Evolutionary conservation across 768 basidiomycete genomes (phyloP).

Genomic region (Terana coerulea): DNA sequence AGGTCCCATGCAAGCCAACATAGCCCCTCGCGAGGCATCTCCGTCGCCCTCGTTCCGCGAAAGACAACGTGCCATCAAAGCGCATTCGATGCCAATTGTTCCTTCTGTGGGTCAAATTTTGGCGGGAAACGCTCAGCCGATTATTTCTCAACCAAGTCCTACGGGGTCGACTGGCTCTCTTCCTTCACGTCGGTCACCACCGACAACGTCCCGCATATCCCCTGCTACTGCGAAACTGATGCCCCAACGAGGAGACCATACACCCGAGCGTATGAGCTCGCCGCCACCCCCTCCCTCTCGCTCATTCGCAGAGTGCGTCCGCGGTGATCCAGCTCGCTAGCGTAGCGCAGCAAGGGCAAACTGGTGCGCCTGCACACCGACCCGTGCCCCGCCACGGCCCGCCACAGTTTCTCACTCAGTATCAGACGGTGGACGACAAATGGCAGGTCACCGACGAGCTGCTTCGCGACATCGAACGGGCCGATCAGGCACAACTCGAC

Average conservation of each 20-base stretch:
- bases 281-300: conserved; percentile 37
- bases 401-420: conserved; percentile 54
- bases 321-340: conserved; percentile 22
- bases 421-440: conserved; percentile 48
- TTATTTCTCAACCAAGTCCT: conserved; percentile 36
- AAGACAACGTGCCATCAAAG: conserved; percentile 51
- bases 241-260: conserved; percentile 18
- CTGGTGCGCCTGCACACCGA: conserved; percentile 42
- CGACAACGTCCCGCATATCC: conserved; percentile 27
- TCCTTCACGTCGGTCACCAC: conserved; percentile 32
- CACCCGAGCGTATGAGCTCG: conserved; percentile 43
- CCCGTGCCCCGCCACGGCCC: conserved; percentile 55
- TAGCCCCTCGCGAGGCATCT: conserved; percentile 38
- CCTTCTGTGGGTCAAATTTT: conserved; percentile 55
- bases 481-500: conserved; percentile 43
- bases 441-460: conserved; percentile 71
- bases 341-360: conserved; percentile 27
- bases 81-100: conserved; percentile 60
- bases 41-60: conserved; percentile 39
- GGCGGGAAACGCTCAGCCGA: conserved; percentile 34
- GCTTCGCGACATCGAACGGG: conserved; percentile 67
- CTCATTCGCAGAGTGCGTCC: conserved; percentile 29
- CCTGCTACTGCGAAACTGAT: conserved; percentile 30
- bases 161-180: conserved; percentile 30
- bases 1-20: conserved; percentile 30